Base-by-base conservation (phyloP, 805 yeast species). In the Kazachstania taianensis region DNA sequence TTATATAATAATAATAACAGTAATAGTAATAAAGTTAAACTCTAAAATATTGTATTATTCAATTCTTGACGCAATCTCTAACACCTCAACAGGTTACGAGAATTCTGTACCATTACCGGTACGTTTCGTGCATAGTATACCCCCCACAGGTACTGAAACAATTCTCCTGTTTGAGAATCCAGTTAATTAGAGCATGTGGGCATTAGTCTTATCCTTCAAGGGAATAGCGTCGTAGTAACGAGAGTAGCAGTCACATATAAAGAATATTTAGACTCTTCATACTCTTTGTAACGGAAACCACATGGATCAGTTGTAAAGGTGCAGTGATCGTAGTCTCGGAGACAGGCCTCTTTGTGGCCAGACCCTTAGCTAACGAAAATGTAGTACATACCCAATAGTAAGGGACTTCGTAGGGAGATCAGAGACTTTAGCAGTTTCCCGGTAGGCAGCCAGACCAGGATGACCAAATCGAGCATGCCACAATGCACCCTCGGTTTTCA, bases 81-180 rank as follows among this genome's bases (percentile, higher is more conserved):
- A n/a, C n/a, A n/a, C n/a, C n/a, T n/a, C n/a, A 12, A 18, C 22
- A 7, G n/a, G 10, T 15, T 23, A 30, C 4, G 3, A 12, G 25
- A 40, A 40, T 26, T 40, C 43, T 8, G 28, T 25, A 14, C 41
- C 38, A 14, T 30, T 35, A n/a, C 32, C 37, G 14, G 33, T 20
- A 7, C 40, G 17, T 18, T 32, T 19, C 14, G 33, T 17, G 4
- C 18, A 19, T 3, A 33, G 14, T 8, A 13, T 17, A 37, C 18
- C 31, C 31, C 10, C 37, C 37, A 15, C 28, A 9, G 7, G 33
- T n/a, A 2, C 19, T 7, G 19, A 37, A 37, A 16, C 15, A 30
- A 5, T 37, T 28, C 15, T 37, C 40, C 4, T 7, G 10, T 13
- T 13, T 5, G 10, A n/a, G 7, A 5, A 33, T 33, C 36, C 32